Conservation (phyloP, 495 filamentous ascomycete genomes). For the Podospora fimiseda region DNA sequence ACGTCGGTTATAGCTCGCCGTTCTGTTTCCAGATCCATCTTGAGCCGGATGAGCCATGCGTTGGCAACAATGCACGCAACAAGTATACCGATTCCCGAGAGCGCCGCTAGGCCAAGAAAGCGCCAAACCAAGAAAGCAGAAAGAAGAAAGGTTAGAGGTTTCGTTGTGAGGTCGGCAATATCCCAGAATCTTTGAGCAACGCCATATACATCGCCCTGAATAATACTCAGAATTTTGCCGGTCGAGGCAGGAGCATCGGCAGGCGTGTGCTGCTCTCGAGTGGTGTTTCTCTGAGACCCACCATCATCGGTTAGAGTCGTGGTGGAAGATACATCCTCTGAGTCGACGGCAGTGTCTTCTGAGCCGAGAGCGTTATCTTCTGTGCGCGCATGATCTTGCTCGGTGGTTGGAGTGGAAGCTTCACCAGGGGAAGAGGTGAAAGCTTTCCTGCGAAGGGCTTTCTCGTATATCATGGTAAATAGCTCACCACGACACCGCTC, state of each 20-base stretch:
- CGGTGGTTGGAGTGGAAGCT: too few relatives aligned
- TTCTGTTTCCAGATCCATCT: constrained; percentile 56
- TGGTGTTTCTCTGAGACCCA: constrained; percentile 19
- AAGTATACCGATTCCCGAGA: constrained; percentile 61
- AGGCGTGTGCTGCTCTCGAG: too few relatives aligned
- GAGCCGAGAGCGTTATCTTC: too few relatives aligned
- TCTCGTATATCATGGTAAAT: constrained; percentile 84
- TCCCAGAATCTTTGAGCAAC: constrained; percentile 81
- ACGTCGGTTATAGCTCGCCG: constrained; percentile 63
- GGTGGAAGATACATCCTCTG: constrained; percentile 10
- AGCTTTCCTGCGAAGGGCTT: constrained; percentile 69
- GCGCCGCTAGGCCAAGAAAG: constrained; percentile 71
- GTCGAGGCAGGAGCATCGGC: constrained; percentile 68
- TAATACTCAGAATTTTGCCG: constrained; percentile 77
- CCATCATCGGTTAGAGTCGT: constrained; percentile 27
- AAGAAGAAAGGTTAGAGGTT: constrained; percentile 62
- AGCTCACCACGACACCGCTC: constrained; percentile 76
- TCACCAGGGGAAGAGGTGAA: constrained; percentile 46
- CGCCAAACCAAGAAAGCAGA: constrained; percentile 65
- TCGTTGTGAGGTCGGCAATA: constrained; percentile 57
- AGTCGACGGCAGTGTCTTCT: too few relatives aligned
- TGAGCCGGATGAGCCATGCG: constrained; percentile 50
- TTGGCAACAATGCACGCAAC: constrained; percentile 60
- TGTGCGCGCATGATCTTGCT: too few relatives aligned
- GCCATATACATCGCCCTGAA: constrained; percentile 75